phyloP scores from a whole-genome alignment of 257 asterid species.

The Nicotiana knightiana region DNA sequence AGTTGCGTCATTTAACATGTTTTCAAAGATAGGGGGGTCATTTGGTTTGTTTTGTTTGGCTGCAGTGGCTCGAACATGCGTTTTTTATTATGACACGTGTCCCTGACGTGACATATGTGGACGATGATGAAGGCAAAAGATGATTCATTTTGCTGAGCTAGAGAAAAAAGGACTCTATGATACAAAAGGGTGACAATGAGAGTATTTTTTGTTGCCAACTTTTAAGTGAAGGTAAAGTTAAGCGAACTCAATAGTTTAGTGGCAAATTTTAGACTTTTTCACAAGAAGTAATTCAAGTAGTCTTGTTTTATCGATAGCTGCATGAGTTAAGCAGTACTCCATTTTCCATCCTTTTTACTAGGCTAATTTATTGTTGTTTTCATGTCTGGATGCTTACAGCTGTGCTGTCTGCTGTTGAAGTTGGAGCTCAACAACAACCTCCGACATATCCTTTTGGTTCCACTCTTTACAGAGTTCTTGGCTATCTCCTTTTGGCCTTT shows the following conservation, averaged over 20 bases:
- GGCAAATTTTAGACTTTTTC: background rate
- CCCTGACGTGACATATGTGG: background rate
- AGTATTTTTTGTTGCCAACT: background rate
- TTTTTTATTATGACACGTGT: background rate
- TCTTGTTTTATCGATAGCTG: background rate
- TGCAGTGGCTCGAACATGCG: background rate
- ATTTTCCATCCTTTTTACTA: background rate
- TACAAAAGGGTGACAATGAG: background rate
- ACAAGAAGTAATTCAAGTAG: background rate
- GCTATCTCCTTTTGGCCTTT: background rate
- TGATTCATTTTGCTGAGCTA: too few relatives aligned
- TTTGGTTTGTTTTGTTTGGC: too few relatives aligned
- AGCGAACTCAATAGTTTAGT: background rate
- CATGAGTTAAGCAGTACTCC: background rate
- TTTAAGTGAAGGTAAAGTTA: background rate
- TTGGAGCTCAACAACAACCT: background rate
- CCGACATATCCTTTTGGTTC: background rate
- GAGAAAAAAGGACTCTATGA: too few relatives aligned
- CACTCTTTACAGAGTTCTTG: background rate
- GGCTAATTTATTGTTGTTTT: background rate
- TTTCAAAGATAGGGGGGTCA: background rate
- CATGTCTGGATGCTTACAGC: background rate
- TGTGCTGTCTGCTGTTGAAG: background rate
- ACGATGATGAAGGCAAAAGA: background rate
- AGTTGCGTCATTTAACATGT: background rate